Evolutionary conservation across 768 basidiomycete genomes (phyloP).

Genomic region (Auriculariales sp.): DNA sequence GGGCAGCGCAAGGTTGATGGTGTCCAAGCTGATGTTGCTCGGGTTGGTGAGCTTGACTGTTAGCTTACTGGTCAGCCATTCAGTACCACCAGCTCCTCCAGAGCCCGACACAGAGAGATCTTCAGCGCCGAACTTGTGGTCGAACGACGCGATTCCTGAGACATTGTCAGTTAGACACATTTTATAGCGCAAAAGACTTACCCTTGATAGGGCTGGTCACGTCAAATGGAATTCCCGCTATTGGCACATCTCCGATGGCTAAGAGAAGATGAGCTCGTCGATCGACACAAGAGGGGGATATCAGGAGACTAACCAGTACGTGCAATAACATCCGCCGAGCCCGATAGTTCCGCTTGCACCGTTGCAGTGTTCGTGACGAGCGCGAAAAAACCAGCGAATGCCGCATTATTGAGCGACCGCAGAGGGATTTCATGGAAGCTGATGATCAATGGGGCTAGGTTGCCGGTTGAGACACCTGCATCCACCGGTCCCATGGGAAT

Average conservation of each 20-base stretch:
- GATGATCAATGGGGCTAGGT: constrained; percentile 43
- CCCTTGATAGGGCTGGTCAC: constrained; percentile 43
- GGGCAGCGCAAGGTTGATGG: constrained; percentile 40
- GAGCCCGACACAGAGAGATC: constrained; percentile 51
- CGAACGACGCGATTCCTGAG: constrained; percentile 46
- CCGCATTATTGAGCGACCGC: constrained; percentile 35
- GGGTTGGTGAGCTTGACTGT: constrained; percentile 42
- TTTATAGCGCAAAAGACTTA: constrained; percentile 9
- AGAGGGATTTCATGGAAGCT: constrained; percentile 43
- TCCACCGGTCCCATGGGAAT: constrained; percentile 32
- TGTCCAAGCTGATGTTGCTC: constrained; percentile 49
- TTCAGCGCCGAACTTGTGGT: constrained; percentile 31
- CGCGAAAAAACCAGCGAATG: constrained; percentile 43
- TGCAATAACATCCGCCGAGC: constrained; percentile 42
- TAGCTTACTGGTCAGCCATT: constrained; percentile 45
- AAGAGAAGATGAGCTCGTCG: background rate
- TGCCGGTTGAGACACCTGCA: constrained; percentile 58
- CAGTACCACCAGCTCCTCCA: constrained; percentile 43
- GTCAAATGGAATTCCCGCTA: constrained; percentile 47
- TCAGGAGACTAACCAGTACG: constrained; percentile 24
- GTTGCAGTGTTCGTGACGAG: constrained; percentile 35
- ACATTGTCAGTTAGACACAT: background rate
- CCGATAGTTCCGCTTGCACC: constrained; percentile 35
- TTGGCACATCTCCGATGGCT: constrained; percentile 51
- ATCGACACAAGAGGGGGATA: background rate